Percentiles rank a stretch among this genome's conserved stretches.
Conservation (phyloP, 129 eudicot species). For the Centrapalus pauciflorus region DNA sequence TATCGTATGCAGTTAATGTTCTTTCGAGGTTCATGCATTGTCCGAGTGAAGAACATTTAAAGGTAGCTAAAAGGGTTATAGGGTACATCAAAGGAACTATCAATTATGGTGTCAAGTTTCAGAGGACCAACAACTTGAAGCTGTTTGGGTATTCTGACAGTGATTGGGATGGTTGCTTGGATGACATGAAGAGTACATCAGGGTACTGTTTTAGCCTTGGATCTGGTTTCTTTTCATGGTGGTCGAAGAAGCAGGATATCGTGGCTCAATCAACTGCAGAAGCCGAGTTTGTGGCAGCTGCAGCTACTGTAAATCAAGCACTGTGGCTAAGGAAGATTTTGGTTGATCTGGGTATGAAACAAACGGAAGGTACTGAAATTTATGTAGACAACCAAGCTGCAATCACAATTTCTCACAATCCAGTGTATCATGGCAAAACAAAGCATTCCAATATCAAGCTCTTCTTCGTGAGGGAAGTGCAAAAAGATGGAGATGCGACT, state of each 20-base stretch:
- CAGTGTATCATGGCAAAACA: constrained; percentile 24
- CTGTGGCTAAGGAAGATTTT: constrained; percentile 19
- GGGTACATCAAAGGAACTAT: constrained; percentile 1
- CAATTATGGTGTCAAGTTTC: neutral
- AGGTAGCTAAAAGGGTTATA: too few species aligned
- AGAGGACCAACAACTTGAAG: neutral
- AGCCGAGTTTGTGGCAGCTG: constrained; percentile 12
- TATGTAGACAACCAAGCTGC: constrained; percentile 17
- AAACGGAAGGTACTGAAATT: neutral
- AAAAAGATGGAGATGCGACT: constrained; percentile 8
- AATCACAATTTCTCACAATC: constrained; percentile 15
- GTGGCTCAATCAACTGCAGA: constrained; percentile 26
- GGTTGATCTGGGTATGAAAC: neutral
- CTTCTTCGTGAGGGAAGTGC: constrained; percentile 15
- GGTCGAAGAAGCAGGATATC: constrained; percentile 13
- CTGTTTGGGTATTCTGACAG: neutral
- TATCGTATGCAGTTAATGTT: too few species aligned
- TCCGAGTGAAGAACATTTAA: too few species aligned
- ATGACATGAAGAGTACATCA: constrained; percentile 23
- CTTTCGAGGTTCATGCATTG: too few species aligned
- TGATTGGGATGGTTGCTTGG: constrained; percentile 26
- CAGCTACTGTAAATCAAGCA: constrained; percentile 3
- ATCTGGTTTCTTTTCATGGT: constrained; percentile 6
- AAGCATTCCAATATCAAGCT: constrained; percentile 20
- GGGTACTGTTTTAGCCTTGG: constrained; percentile 7